Conservation (phyloP, 169 alveolate species). For the Amoebophrya sp. region DNA sequence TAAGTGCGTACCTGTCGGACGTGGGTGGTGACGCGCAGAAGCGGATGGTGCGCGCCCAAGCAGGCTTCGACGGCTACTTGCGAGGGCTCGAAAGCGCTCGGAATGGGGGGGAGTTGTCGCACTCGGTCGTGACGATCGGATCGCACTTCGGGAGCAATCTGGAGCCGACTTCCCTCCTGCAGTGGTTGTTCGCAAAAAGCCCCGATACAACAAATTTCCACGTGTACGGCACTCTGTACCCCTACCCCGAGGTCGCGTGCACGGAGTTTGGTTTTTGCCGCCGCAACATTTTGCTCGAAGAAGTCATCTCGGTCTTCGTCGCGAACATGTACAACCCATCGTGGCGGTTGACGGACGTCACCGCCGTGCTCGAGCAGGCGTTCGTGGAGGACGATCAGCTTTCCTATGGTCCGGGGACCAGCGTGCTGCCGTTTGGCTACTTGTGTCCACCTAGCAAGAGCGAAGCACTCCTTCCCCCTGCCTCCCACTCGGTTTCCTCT, state of each 20-base stretch:
- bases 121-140: background rate
- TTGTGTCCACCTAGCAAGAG: too few species aligned
- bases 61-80: too few species aligned
- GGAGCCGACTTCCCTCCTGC: background rate
- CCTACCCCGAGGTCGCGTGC: background rate
- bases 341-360: background rate
- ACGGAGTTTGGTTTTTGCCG: background rate
- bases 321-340: background rate
- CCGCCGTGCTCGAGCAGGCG: background rate
- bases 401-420: too few species aligned
- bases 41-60: too few species aligned
- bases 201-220: background rate
- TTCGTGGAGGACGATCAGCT: background rate
- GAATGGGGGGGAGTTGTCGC: too few species aligned
- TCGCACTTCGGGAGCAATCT: background rate
- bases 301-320: background rate
- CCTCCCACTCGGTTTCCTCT: too few species aligned
- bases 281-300: background rate
- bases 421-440: too few species aligned
- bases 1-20: too few species aligned
- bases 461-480: too few species aligned
- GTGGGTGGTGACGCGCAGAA: too few species aligned
- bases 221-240: background rate
- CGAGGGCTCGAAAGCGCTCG: too few species aligned
- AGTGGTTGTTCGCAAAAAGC: background rate